Base-by-base conservation (phyloP, 148 eudicot species). In the Amaranthus hypochondriacus region DNA sequence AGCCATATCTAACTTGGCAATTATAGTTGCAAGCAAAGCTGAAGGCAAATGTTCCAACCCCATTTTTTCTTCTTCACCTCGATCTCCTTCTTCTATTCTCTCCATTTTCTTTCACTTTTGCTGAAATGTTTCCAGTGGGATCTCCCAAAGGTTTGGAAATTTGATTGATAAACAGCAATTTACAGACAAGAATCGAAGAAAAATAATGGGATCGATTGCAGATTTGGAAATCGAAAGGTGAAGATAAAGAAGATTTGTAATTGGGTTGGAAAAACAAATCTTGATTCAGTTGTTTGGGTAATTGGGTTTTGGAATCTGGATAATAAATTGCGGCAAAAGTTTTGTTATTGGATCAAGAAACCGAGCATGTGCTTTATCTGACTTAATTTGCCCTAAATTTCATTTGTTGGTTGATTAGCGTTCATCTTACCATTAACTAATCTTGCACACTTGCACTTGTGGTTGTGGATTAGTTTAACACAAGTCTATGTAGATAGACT, bases 1-100 rank as follows among this genome's bases (percentile, higher is more conserved):
- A 10, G 90, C 76, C 43, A 90, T 79, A 58, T 95, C 99, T 71
- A 95, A 84, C 81, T 92, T 95, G 6, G 88, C 73, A 83, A 92
- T 70, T 43, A 95, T 86, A 44, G 99, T 88, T 7, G 85, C 93
- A 9, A 92, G 42, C 43, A 95, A 70, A 56, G 92, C 91, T 44
- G 82, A 18, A 0, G 99, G 97, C 3, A 94, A 84, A 4, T 74
- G 82, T 44, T 88, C 96, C 71, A 94, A 81, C 55, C 81, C 81
- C 79, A 42, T 67, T 8, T 46, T 18, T 53, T 28, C 57, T 59
- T 68, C 75, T 55, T 12, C 66, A 57, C 62, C 49, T 18, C 9
- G 61, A n/a, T 42, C 74, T 61, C 72, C 77, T n/a, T 62, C 48
- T 48, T 58, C 48, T 42, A 3, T 10, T 9, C 28, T 66, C 59